Base-by-base conservation (phyloP, 2,329 filamentous ascomycete genomes). In the Colletotrichum lindemuthianum region DNA sequence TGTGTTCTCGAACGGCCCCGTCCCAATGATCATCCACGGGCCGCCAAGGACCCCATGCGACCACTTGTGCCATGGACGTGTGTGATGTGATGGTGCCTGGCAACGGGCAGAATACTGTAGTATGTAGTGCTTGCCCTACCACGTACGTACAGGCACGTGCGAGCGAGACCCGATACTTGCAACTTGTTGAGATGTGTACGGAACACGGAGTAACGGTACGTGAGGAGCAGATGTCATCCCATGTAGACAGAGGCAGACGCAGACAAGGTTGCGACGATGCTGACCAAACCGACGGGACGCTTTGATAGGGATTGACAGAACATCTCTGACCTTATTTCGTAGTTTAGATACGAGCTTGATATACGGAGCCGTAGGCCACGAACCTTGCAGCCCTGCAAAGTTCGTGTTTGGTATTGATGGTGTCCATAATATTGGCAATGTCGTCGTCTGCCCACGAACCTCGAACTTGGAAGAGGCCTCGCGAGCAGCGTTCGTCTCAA, bases 331-430 rank as follows among this genome's bases (percentile, higher is more conserved):
- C 47, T 60, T 65, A 65, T 51, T 47, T 33, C 32, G 24, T 47
- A 65, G 51, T 51, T 63, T 59, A 63, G 54, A 63, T 63, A n/a
- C 32, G 47, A 63, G 45, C 60, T 56, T 65, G 45, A 48, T 39
- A 24, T 40, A 41, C 4, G 54, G 52, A 24, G 24, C 24, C 4
- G 24, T 24, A 24, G 24, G 33, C 16, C 37, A 51, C 47, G 24
- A 43, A 50, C 55, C 45, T 49, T 37, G 56, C 47, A 51, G 48
- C 47, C 47, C 44, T 59, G 56, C 47, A 33, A 51, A 15, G 34
- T 34, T 44, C 15, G 37, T 54, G 43, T 45, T 45, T 16, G 15
- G 10, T 45, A n/a, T n/a, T 16, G 43, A n/a, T 16, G 43, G n/a
- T 24, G 24, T 24, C 24, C 24, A 24, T 24, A 24, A 24, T 24